Evolutionary conservation across 805 yeast genomes (phyloP).

Genomic region (Tetrapisispora taiwanensis): DNA sequence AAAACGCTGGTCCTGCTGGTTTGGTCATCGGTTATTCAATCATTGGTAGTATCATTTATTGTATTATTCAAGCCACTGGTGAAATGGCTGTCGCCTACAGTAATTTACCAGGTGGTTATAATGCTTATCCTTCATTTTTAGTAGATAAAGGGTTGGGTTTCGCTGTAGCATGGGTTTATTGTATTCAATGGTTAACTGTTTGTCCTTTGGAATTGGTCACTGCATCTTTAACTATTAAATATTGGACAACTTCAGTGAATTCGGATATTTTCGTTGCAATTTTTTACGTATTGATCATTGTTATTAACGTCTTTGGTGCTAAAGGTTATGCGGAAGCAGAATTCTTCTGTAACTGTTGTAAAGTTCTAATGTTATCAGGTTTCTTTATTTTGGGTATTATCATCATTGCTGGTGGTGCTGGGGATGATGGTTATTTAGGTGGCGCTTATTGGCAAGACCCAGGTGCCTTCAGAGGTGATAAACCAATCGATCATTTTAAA

Average conservation of each 20-base stretch:
- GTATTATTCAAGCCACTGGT: slow-evolving; percentile 54
- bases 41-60: slow-evolving; percentile 48
- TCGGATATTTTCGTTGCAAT: slow-evolving; percentile 50
- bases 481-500: slow-evolving; percentile 38
- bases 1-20: slow-evolving; percentile 39
- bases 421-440: slow-evolving; percentile 40
- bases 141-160: slow-evolving; percentile 50
- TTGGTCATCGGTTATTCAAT: slow-evolving; percentile 46
- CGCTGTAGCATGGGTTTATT: slow-evolving; percentile 53
- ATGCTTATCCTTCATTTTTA: slow-evolving; percentile 44
- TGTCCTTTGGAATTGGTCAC: slow-evolving; percentile 57
- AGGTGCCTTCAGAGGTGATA: slow-evolving; percentile 37
- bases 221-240: slow-evolving; percentile 50
- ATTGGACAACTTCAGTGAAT: slow-evolving; percentile 45
- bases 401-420: slow-evolving; percentile 34
- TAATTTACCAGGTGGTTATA: slow-evolving; percentile 52
- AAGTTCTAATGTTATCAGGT: slow-evolving; percentile 52
- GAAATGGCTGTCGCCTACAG: slow-evolving; percentile 56
- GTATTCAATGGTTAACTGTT: slow-evolving; percentile 53
- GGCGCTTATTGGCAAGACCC: slow-evolving; percentile 43
- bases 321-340: slow-evolving; percentile 54
- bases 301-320: slow-evolving; percentile 44
- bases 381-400: slow-evolving; percentile 45
- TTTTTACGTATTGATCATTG: slow-evolving; percentile 37
- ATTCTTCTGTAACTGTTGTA: slow-evolving; percentile 54